Evolutionary conservation across 306 rosid species (phyloP).

Genomic region (Vicia faba): DNA sequence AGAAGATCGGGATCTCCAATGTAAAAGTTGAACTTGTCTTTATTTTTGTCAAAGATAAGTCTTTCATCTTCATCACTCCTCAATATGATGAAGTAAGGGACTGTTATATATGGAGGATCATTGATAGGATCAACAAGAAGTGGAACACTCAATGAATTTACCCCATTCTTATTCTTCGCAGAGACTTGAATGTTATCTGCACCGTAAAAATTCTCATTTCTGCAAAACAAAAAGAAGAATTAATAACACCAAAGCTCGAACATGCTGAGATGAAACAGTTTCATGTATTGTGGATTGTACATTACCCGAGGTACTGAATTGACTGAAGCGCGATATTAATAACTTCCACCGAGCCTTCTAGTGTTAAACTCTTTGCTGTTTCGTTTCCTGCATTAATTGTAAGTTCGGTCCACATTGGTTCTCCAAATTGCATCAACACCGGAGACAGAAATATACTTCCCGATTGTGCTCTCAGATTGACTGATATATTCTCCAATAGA

Average conservation of each 20-base stretch:
- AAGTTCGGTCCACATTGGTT: conserved; percentile 58
- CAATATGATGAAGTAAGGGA: conserved; percentile 63
- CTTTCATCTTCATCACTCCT: conserved; percentile 56
- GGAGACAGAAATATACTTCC: conserved; percentile 72
- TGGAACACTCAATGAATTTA: conserved; percentile 62
- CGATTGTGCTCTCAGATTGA: conserved; percentile 61
- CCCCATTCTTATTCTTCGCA: conserved; percentile 66
- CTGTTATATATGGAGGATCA: conserved; percentile 76
- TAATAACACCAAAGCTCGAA: background rate
- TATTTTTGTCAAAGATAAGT: conserved; percentile 62
- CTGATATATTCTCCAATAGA: conserved; percentile 60
- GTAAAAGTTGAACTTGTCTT: conserved; percentile 66
- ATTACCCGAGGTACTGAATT: conserved; percentile 79
- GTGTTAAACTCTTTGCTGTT: conserved; percentile 50
- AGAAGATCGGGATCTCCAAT: conserved; percentile 82
- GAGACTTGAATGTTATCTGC: conserved; percentile 58
- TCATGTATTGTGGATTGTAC: conserved; percentile 4
- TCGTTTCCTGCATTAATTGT: conserved; percentile 42
- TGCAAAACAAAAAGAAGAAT: conserved; percentile 34
- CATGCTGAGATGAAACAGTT: background rate
- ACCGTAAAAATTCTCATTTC: conserved; percentile 75
- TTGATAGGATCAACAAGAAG: conserved; percentile 72
- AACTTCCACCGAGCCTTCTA: conserved; percentile 70
- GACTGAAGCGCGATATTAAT: conserved; percentile 76
- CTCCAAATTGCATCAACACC: conserved; percentile 67